These are phyloP conservation scores for Trifolium dubium DNA, from an alignment of 306 rosid genomes.

Conservation along the genomic window DNA sequence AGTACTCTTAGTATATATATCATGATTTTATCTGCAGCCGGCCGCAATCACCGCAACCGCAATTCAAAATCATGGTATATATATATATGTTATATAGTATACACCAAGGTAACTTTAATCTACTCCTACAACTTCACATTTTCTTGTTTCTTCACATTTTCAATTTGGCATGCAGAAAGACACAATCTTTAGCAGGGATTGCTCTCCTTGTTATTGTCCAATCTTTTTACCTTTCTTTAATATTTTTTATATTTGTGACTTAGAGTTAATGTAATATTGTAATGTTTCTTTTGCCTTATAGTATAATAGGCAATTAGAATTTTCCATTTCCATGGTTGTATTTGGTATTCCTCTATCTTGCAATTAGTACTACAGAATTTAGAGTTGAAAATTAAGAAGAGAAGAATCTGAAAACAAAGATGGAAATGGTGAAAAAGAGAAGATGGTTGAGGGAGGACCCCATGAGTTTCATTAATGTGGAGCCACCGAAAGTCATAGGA, in stretches of 20 bases:
- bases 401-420: conserved; percentile 67
- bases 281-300: background rate
- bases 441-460: conserved; percentile 51
- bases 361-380: background rate
- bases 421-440: conserved; percentile 65
- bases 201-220: background rate
- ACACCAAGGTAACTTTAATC: conserved; percentile 6
- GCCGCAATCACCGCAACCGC: too few species aligned
- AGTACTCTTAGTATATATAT: conserved; percentile 3
- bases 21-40: too few species aligned
- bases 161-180: conserved; percentile 34
- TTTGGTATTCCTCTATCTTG: conserved; percentile 43
- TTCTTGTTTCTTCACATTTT: conserved; percentile 30
- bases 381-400: background rate
- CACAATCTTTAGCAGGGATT: conserved; percentile 38
- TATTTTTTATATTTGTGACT: background rate
- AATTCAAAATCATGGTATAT: too few species aligned
- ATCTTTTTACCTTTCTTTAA: conserved; percentile 26
- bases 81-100: too few species aligned
- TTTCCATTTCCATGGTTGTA: conserved; percentile 79
- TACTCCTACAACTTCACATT: conserved; percentile 8
- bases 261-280: conserved; percentile 16
- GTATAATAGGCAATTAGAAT: background rate
- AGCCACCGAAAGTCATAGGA: conserved; percentile 44
- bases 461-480: conserved; percentile 74